Percentiles rank a stretch among this genome's conserved stretches.
Conservation (phyloP, 768 basidiomycete species). For the Lenzites betulinus region DNA sequence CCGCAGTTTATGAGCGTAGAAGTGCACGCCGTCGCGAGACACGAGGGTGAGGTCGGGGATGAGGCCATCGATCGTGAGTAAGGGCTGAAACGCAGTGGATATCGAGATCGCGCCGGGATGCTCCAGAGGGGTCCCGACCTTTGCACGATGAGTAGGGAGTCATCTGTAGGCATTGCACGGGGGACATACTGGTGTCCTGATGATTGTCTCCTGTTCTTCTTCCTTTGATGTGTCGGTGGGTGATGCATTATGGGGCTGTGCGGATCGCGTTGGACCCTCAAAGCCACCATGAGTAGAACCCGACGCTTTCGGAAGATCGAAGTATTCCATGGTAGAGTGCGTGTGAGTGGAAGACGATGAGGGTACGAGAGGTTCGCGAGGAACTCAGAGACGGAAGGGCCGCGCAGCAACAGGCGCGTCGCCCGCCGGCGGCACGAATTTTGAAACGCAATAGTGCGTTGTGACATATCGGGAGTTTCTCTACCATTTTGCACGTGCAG, state of each 20-base stretch:
- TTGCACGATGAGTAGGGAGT: neutral
- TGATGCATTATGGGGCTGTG: neutral
- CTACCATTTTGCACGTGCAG: neutral
- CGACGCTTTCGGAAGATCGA: neutral
- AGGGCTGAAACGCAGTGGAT: slow-evolving; percentile 80
- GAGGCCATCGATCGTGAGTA: slow-evolving; percentile 49
- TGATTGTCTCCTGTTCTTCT: neutral
- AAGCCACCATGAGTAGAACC: too few relatives aligned
- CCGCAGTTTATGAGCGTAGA: slow-evolving; percentile 69
- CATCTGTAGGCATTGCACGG: too few relatives aligned
- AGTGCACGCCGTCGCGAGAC: slow-evolving; percentile 76
- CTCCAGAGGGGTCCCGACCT: slow-evolving; percentile 4
- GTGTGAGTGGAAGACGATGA: neutral
- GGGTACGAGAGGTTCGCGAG: too few relatives aligned
- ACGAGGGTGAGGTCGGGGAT: slow-evolving; percentile 64
- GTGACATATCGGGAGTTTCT: neutral
- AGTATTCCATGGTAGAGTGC: slow-evolving; percentile 12
- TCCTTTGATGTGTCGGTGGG: neutral
- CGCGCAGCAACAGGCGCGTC: neutral
- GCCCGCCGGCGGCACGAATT: too few relatives aligned
- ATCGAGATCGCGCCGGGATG: slow-evolving; percentile 45
- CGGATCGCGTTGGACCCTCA: too few relatives aligned
- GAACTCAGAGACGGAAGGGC: neutral
- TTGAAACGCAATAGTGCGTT: too few relatives aligned
- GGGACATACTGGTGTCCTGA: slow-evolving; percentile 5